These are phyloP conservation scores for Cornus florida DNA, from an alignment of 148 eudicot species.

Conservation along the genomic window DNA sequence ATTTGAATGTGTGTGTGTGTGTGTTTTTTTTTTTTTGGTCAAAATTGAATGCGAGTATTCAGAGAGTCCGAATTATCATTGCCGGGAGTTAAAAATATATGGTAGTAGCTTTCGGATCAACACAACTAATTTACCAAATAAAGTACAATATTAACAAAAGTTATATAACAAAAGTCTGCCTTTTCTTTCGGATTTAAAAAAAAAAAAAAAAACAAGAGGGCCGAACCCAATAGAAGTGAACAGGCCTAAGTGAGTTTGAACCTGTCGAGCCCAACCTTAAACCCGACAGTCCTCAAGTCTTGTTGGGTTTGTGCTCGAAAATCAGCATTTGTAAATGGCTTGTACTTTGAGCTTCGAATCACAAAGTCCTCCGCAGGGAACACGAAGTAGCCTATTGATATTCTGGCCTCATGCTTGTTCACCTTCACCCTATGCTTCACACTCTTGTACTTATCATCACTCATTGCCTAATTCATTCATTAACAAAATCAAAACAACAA, in stretches of 20 bases:
- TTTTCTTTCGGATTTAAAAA: neutral
- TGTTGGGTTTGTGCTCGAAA: slow-evolving; percentile 58
- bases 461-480: slow-evolving; percentile 45
- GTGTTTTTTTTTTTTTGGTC: no score
- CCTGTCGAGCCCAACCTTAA: slow-evolving; percentile 51
- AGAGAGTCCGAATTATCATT: no score
- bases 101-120: no score
- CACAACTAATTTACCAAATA: no score
- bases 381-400: slow-evolving; percentile 75
- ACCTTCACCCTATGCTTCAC: slow-evolving; percentile 72
- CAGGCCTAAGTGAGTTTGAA: slow-evolving; percentile 22
- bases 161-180: no score
- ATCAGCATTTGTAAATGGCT: slow-evolving; percentile 64
- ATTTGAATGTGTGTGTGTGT: no score
- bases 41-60: no score
- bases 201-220: neutral
- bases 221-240: neutral
- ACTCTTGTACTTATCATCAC: slow-evolving; percentile 65
- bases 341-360: slow-evolving; percentile 54
- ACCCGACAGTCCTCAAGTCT: slow-evolving; percentile 50
- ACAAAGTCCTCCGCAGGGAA: slow-evolving; percentile 50
- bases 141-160: no score
- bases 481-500: no score
- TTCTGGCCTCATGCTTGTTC: slow-evolving; percentile 45
- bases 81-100: no score